These are phyloP conservation scores for Stereum hirsutum DNA, from an alignment of 1,284 basidiomycete species.

Conservation along the genomic window DNA sequence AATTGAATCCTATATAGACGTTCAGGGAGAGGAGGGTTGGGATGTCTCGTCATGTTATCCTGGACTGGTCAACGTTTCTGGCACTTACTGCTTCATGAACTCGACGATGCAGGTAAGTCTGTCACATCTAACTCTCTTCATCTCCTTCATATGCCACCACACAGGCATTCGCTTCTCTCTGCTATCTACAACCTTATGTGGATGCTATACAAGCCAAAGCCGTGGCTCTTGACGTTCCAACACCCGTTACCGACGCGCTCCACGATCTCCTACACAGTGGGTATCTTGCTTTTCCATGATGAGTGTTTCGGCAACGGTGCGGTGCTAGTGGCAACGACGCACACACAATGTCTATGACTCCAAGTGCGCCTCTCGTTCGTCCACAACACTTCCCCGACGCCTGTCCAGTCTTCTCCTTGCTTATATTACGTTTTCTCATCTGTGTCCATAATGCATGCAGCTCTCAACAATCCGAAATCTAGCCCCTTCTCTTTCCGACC, in stretches of 20 bases:
- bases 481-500: constrained; percentile 59
- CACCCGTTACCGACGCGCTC: constrained; percentile 77
- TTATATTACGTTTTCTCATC: background rate
- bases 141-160: background rate
- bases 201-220: constrained; percentile 66
- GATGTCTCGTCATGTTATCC: constrained; percentile 55
- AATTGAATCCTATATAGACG: background rate
- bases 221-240: constrained; percentile 66
- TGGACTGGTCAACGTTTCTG: constrained; percentile 88
- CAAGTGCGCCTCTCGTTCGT: constrained; percentile 7
- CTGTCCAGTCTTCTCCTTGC: background rate
- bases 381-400: constrained; percentile 12
- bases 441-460: constrained; percentile 24
- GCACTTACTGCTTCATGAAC: constrained; percentile 94
- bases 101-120: constrained; percentile 75
- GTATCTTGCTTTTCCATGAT: constrained; percentile 13
- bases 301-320: background rate
- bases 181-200: constrained; percentile 69
- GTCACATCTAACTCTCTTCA: constrained; percentile 3
- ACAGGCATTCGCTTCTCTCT: constrained; percentile 77
- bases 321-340: no score
- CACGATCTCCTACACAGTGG: constrained; percentile 57
- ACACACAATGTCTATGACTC: no score
- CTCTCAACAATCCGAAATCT: constrained; percentile 62
- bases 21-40: constrained; percentile 5